Conservation (phyloP, 2,329 filamentous ascomycete genomes). For the Phoma sp. region DNA sequence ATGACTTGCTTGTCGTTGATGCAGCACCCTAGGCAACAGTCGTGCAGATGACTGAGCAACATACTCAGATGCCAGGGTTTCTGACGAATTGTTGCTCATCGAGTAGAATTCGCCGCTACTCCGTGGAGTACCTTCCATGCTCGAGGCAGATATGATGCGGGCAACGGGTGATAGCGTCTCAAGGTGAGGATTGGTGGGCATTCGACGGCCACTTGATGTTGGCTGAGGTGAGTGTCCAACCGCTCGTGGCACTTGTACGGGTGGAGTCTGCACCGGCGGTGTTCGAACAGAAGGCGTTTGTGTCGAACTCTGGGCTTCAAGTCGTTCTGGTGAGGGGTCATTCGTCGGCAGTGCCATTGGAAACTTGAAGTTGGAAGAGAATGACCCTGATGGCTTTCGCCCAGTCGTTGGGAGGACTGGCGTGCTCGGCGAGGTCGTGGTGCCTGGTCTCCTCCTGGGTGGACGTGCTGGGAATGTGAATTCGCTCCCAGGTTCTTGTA, state of each 20-base stretch:
- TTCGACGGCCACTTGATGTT: constrained; percentile 20
- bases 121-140: constrained; percentile 76
- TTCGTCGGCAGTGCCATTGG: constrained; percentile 52
- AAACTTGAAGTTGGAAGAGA: constrained; percentile 63
- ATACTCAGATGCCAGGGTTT: constrained; percentile 92
- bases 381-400: constrained; percentile 49
- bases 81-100: constrained; percentile 90
- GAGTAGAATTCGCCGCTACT: constrained; percentile 96
- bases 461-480: constrained; percentile 40
- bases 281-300: background rate
- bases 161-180: constrained; percentile 67
- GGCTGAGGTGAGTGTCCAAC: constrained; percentile 25
- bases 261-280: constrained; percentile 32
- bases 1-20: constrained; percentile 40
- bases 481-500: constrained; percentile 33
- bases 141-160: constrained; percentile 77
- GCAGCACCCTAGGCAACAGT: constrained; percentile 51
- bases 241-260: constrained; percentile 38
- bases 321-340: constrained; percentile 36
- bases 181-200: constrained; percentile 50
- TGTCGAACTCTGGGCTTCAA: constrained; percentile 35
- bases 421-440: constrained; percentile 49
- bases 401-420: constrained; percentile 47
- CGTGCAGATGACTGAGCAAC: constrained; percentile 56
- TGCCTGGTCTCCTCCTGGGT: constrained; percentile 35